phyloP scores from a whole-genome alignment of 805 yeast genomes.

The Komagataella pastoris region DNA sequence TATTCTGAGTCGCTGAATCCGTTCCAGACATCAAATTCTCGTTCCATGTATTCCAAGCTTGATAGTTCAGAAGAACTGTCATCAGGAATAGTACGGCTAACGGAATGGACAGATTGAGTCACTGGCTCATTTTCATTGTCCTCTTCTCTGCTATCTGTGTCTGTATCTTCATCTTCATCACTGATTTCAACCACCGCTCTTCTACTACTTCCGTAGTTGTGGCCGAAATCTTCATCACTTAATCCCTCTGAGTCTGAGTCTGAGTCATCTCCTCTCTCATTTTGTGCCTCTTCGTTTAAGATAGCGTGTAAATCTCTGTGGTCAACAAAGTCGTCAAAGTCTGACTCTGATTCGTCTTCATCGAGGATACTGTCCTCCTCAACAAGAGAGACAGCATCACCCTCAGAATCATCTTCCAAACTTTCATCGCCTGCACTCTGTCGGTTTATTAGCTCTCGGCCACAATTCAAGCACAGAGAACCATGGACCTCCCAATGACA shows the following conservation, averaged over 20 bases:
- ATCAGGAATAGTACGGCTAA: background rate
- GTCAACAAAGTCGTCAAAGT: background rate
- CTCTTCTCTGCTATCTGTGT: background rate
- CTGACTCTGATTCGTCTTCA: background rate
- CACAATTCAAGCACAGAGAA: conserved; percentile 54
- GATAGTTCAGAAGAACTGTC: background rate
- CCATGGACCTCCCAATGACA: conserved; percentile 78
- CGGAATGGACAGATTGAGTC: background rate
- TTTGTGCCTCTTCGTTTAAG: background rate
- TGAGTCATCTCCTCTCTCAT: background rate
- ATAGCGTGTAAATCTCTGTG: background rate
- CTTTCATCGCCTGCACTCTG: conserved; percentile 5
- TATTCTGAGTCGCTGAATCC: background rate
- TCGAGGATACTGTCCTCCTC: background rate
- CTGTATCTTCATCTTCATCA: background rate
- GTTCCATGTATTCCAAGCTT: background rate
- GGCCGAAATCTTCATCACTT: background rate
- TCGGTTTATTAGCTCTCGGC: conserved; percentile 25
- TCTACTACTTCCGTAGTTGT: background rate
- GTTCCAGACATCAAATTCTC: background rate
- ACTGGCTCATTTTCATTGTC: background rate
- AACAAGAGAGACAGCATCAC: conserved; percentile 3
- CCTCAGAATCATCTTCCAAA: conserved; percentile 7
- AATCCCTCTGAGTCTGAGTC: background rate
- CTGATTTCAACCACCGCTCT: background rate